A percentile compares a stretch with the other conserved stretches of the same genome.
phyloP scores from a whole-genome alignment of 2,329 filamentous ascomycete species.

The Fusarium sacchari region DNA sequence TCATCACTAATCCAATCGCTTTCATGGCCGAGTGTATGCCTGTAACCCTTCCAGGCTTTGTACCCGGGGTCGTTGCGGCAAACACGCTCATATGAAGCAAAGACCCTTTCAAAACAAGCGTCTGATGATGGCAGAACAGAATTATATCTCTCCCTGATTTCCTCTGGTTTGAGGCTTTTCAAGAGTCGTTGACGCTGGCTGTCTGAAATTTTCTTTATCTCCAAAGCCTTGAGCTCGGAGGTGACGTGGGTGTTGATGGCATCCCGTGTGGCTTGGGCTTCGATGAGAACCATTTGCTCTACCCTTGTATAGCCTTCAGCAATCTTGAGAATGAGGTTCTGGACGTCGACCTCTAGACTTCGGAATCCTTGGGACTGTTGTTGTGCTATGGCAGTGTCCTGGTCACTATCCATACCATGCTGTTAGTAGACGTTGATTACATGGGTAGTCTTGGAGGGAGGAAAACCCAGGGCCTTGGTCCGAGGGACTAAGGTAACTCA shows the following conservation, averaged over 20 bases:
- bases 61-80: rapidly evolving
- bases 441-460: no score
- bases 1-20: no score
- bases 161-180: neutral
- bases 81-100: neutral
- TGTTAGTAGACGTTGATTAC: neutral
- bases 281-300: neutral
- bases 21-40: no score
- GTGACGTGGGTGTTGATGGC: neutral
- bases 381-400: neutral
- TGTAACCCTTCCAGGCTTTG: neutral
- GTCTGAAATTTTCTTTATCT: rapidly evolving
- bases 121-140: rapidly evolving
- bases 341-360: neutral
- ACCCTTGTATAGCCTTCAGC: rapidly evolving
- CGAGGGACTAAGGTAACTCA: rapidly evolving
- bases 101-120: neutral
- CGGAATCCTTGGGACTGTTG: neutral
- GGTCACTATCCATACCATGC: rapidly evolving
- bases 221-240: neutral
- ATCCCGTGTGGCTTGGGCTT: neutral
- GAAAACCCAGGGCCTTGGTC: rapidly evolving
- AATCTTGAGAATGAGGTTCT: neutral
- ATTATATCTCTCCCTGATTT: neutral
- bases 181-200: neutral